Evolutionary conservation across 108 stramenopile species (phyloP).

Genomic region (Cyclotella cryptica): DNA sequence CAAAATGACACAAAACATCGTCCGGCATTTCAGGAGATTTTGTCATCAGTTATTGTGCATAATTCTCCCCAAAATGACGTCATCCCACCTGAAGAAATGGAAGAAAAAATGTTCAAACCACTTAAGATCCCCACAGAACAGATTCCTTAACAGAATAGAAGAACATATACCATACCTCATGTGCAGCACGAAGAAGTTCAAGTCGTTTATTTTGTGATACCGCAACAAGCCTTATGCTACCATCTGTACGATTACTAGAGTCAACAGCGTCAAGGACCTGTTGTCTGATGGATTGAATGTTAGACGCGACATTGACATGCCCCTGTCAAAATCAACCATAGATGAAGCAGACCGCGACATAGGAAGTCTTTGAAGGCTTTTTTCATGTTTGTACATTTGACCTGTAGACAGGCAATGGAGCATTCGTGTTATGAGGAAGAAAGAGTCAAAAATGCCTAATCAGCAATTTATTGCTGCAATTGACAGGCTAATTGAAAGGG

Average conservation of each 20-base stretch:
- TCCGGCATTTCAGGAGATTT: slow-evolving; percentile 86
- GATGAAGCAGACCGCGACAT: too few relatives aligned
- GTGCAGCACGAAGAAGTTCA: slow-evolving; percentile 81
- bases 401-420: too few relatives aligned
- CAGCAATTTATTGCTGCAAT: slow-evolving; percentile 2
- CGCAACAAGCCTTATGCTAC: slow-evolving; percentile 77
- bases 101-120: background rate
- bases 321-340: background rate
- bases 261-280: slow-evolving; percentile 30
- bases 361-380: background rate
- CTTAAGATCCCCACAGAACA: too few relatives aligned
- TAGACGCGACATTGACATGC: slow-evolving; percentile 30
- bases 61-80: slow-evolving; percentile 98
- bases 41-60: slow-evolving; percentile 97
- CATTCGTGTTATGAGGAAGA: background rate
- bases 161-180: slow-evolving; percentile 52
- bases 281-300: slow-evolving; percentile 35
- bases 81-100: slow-evolving; percentile 64
- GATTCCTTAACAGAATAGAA: background rate
- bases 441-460: background rate
- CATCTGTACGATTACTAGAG: slow-evolving; percentile 28
- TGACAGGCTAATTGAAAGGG: background rate
- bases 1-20: slow-evolving; percentile 94
- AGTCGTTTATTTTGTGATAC: slow-evolving; percentile 97
- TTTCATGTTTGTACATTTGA: background rate